Evolutionary conservation across 495 filamentous ascomycete species (phyloP), one percentile per base, ranked within the genome.

Genomic region (Aspergillus sclerotiicarbonarius): DNA sequence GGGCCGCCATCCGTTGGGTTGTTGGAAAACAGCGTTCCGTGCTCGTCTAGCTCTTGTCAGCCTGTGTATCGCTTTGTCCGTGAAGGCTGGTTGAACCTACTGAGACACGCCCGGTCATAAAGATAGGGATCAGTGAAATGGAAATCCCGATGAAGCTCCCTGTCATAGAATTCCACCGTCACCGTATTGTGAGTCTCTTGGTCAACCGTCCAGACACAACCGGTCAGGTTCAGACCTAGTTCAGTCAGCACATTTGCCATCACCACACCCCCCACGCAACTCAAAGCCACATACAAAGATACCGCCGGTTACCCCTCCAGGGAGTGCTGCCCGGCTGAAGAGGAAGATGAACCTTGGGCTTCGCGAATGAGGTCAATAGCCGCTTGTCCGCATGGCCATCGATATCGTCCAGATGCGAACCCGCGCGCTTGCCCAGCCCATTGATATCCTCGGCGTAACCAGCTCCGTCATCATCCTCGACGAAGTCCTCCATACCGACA

Each of bases 131-230:
- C 94, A 2, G 92, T 98, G 73, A 83, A 98, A 73, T 98, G 94
- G 65, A 96, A 97, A 72, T 96, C 90, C 20, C 95, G 82, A 67
- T 96, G 90, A 53, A 86, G 86, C 58, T 96, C 90, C 19, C 90
- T 84, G 73, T 98, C 94, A 68, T 97, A 96, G 69, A 98, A 98
- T 62, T 98, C 94, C 15, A 98, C 91, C 0, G 95, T 98, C 25
- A 98, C 88, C 7, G 93, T 98, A 71, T 98, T 82, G 60, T 98
- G 93, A 0, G 86, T 88, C 62, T 96, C 91, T 72, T 98, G 95
- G 63, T 96, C 89, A 13, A 98, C 90, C 0, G 94, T 98, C 94
- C 95, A 98, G 6, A 96, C 90, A 62, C 91, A 91, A 13, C 95
- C 94, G 31, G 90, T 88, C 57, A 98, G 79, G 68, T 97, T 98